Evolutionary conservation across 2,329 filamentous ascomycete genomes (phyloP).

Genomic region (Nigrospora oryzae): DNA sequence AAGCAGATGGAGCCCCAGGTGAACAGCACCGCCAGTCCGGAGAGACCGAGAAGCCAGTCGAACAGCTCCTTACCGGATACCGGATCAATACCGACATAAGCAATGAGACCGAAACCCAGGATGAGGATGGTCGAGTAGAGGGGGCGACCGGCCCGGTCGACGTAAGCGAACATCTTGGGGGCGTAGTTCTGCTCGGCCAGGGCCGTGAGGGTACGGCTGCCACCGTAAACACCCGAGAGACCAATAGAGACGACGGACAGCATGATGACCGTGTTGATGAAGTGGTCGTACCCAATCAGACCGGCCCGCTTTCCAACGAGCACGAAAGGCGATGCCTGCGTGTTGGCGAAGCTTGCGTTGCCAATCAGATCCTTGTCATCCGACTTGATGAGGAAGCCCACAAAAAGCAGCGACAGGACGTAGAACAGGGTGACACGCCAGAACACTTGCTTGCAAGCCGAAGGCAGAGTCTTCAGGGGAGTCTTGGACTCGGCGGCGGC

Average conservation of each 20-base stretch:
- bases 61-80: conserved; percentile 52
- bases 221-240: conserved; percentile 52
- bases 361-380: conserved; percentile 47
- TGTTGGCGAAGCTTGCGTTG: conserved; percentile 34
- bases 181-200: conserved; percentile 52
- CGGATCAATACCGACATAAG: conserved; percentile 56
- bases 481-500: conserved; percentile 75
- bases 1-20: conserved; percentile 38
- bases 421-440: conserved; percentile 79
- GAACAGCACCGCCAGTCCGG: conserved; percentile 35
- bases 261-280: conserved; percentile 54
- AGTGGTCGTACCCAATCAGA: conserved; percentile 40
- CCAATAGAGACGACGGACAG: conserved; percentile 51
- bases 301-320: conserved; percentile 46
- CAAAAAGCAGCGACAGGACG: conserved; percentile 61
- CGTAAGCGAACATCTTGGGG: conserved; percentile 45
- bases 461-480: conserved; percentile 66
- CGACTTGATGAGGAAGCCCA: conserved; percentile 72
- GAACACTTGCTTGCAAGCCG: conserved; percentile 73
- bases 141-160: conserved; percentile 51
- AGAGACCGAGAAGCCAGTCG: conserved; percentile 39
- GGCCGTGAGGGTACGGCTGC: conserved; percentile 49
- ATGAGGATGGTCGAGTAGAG: conserved; percentile 38
- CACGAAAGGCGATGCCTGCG: conserved; percentile 48
- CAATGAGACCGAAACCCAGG: conserved; percentile 47